phyloP scores from a whole-genome alignment of 345 rosid genomes.

The Hypericum perforatum region DNA sequence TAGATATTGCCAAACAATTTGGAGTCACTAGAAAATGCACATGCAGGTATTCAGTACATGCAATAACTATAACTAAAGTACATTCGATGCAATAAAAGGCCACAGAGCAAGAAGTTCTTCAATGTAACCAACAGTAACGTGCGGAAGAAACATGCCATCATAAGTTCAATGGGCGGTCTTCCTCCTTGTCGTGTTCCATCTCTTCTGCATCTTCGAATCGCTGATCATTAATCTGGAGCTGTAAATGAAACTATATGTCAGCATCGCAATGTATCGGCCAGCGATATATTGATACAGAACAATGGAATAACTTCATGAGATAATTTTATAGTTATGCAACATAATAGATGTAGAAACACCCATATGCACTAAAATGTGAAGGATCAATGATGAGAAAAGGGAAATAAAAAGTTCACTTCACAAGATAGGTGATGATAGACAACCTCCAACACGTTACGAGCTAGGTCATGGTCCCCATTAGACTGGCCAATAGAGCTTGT shows the following conservation, averaged over 20 bases:
- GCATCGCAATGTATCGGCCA: no score
- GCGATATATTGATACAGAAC: no score
- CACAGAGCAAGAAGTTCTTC: no score
- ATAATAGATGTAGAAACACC: not conserved
- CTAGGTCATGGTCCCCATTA: constrained; percentile 63
- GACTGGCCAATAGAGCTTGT: constrained; percentile 69
- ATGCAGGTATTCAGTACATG: no score
- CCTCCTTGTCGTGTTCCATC: constrained; percentile 41
- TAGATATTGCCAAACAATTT: no score
- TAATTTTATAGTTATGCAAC: no score
- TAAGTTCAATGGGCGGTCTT: constrained; percentile 19
- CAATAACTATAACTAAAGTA: no score
- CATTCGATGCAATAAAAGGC: no score
- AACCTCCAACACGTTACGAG: constrained; percentile 64
- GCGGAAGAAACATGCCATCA: not conserved
- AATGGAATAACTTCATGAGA: no score
- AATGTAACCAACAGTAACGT: not conserved
- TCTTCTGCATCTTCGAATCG: constrained; percentile 96
- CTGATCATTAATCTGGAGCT: constrained; percentile 78
- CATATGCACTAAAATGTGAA: not conserved
- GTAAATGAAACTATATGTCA: constrained; percentile 13
- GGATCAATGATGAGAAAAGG: not conserved
- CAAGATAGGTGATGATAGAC: not conserved
- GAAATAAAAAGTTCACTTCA: not conserved
- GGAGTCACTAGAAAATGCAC: no score